Percentiles rank a stretch among this genome's conserved stretches.
phyloP scores from a whole-genome alignment of 2,329 filamentous ascomycete genomes.

The Fusarium multiceps region DNA sequence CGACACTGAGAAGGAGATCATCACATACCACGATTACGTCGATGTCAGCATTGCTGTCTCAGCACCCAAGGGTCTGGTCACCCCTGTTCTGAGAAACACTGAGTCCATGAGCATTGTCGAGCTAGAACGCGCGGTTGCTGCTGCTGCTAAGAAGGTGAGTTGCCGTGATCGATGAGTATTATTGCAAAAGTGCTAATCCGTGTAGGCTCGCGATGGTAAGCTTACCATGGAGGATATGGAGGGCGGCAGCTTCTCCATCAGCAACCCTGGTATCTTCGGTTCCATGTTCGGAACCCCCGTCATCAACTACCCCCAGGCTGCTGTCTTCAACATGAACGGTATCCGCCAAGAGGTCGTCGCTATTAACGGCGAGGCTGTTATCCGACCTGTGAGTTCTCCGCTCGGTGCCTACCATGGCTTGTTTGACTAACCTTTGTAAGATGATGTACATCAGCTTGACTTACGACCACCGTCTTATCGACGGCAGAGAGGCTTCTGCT shows the following conservation, averaged over 20 bases:
- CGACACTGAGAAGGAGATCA: conserved; percentile 68
- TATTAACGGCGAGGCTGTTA: conserved; percentile 63
- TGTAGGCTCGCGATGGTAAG: conserved; percentile 74
- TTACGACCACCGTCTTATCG: conserved; percentile 67
- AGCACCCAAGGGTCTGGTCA: conserved; percentile 77
- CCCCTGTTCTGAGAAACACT: conserved; percentile 78
- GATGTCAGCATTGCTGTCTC: conserved; percentile 80
- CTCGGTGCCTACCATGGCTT: conserved; percentile 6
- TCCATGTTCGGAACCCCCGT: conserved; percentile 68
- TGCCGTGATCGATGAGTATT: too few species aligned
- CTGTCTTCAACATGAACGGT: conserved; percentile 70
- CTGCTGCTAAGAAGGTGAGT: conserved; percentile 73
- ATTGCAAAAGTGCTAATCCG: background rate
- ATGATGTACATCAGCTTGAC: conserved; percentile 63
- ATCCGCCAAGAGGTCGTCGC: conserved; percentile 65
- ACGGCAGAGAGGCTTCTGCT: conserved; percentile 69
- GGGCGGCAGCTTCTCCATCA: conserved; percentile 81
- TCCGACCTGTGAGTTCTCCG: conserved; percentile 49
- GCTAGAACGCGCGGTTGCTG: conserved; percentile 66
- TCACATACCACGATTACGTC: conserved; percentile 69
- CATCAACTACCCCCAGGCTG: conserved; percentile 80
- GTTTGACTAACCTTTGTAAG: conserved; percentile 26
- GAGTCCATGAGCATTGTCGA: conserved; percentile 56
- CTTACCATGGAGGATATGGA: conserved; percentile 82
- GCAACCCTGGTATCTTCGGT: conserved; percentile 81